A percentile compares a stretch with the other conserved stretches of the same genome.
Conservation (phyloP, 2,329 filamentous ascomycete species). For the Sordariomycetes sp. region DNA sequence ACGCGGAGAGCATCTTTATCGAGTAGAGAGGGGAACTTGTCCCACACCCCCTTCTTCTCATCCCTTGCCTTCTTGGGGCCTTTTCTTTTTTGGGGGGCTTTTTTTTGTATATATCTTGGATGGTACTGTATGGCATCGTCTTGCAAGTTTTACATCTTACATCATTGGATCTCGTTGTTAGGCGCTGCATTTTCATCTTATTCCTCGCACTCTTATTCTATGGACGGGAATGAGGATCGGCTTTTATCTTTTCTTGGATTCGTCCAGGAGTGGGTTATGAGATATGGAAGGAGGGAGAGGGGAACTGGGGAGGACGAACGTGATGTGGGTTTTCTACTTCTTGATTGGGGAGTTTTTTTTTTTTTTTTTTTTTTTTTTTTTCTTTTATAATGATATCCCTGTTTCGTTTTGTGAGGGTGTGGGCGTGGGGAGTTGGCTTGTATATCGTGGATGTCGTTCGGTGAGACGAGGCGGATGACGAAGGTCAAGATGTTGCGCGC, state of each 20-base stretch:
- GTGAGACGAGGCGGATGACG: too few relatives aligned
- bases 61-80: too few relatives aligned
- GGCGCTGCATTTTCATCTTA: not conserved
- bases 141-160: not conserved
- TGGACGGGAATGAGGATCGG: too few relatives aligned
- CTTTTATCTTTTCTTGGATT: not conserved
- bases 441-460: too few relatives aligned
- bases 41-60: not conserved
- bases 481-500: too few relatives aligned
- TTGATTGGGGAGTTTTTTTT: not conserved
- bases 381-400: constrained; percentile 4
- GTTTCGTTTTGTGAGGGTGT: too few relatives aligned
- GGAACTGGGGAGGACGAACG: too few relatives aligned
- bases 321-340: not conserved
- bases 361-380: not conserved
- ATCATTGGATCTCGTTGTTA: not conserved
- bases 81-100: not conserved
- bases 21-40: constrained; percentile 18
- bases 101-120: not conserved
- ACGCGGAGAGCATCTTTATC: constrained; percentile 69
- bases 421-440: too few relatives aligned
- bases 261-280: not conserved
- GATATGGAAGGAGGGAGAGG: not conserved
- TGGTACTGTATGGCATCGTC: not conserved
- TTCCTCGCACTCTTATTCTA: too few relatives aligned